These are phyloP conservation scores for Clonostachys solani DNA, from an alignment of 2,329 filamentous ascomycete species.

Conservation along the genomic window DNA sequence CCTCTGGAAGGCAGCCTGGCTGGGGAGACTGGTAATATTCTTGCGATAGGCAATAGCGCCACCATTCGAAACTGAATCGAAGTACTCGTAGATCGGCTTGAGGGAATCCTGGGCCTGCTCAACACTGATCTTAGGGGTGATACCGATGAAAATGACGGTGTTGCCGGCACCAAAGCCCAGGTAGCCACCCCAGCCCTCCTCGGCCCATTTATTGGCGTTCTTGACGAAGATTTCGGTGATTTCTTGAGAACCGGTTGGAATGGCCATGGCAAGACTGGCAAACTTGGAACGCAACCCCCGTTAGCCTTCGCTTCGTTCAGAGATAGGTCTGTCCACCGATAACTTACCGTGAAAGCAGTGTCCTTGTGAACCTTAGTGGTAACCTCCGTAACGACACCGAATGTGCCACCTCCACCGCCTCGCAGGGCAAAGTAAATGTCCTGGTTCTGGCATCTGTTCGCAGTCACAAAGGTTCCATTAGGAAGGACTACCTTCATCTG, in stretches of 20 bases:
- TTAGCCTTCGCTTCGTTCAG: background rate
- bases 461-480: slow-evolving; percentile 3
- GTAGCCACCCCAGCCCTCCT: too few relatives aligned
- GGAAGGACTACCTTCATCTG: slow-evolving; percentile 5
- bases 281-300: background rate
- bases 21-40: too few relatives aligned
- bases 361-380: background rate
- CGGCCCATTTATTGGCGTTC: too few relatives aligned
- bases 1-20: too few relatives aligned
- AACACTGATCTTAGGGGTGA: too few relatives aligned
- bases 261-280: background rate
- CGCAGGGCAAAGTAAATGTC: slow-evolving; percentile 49
- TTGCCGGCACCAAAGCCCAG: slow-evolving; percentile 13
- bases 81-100: too few relatives aligned
- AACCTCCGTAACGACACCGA: slow-evolving; percentile 32
- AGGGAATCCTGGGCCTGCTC: too few relatives aligned
- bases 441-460: slow-evolving; percentile 21
- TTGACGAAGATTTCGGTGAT: too few relatives aligned
- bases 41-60: too few relatives aligned
- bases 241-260: background rate
- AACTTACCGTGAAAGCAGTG: background rate
- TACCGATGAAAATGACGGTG: slow-evolving; percentile 6
- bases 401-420: slow-evolving; percentile 45
- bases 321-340: background rate
- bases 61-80: too few relatives aligned